Conservation (phyloP, 2,329 filamentous ascomycete species). For the Nigrograna mackinnonii region DNA sequence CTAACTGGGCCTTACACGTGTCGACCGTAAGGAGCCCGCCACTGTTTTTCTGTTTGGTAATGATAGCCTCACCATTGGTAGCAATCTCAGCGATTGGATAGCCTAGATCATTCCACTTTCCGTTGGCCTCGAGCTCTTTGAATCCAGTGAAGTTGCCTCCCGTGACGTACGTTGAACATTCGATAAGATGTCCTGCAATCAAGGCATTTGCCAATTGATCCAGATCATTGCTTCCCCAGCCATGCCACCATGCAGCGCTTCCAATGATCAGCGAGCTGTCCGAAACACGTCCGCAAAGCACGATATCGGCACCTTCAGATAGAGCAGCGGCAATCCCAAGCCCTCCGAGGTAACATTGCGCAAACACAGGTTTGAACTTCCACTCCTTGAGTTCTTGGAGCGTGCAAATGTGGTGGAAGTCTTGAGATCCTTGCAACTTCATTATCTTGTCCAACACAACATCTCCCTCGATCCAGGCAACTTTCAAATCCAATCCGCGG, state of each 20-base stretch:
- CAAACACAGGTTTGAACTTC: conserved; percentile 17
- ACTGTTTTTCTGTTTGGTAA: conserved; percentile 47
- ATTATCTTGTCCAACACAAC: conserved; percentile 26
- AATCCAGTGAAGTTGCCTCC: conserved; percentile 56
- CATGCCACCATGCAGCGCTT: conserved; percentile 56
- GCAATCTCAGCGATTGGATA: conserved; percentile 52
- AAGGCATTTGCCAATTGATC: conserved; percentile 50
- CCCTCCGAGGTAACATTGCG: conserved; percentile 11
- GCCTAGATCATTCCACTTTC: conserved; percentile 38
- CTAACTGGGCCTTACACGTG: conserved; percentile 27
- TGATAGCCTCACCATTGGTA: conserved; percentile 42
- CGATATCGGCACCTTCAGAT: conserved; percentile 28
- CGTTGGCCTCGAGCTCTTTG: conserved; percentile 32
- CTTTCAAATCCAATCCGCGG: conserved; percentile 11
- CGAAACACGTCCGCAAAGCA: conserved; percentile 32
- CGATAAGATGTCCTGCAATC: conserved; percentile 57
- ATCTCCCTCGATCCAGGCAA: conserved; percentile 45
- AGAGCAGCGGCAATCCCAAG: conserved; percentile 28
- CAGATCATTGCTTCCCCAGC: conserved; percentile 46
- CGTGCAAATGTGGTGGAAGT: background rate
- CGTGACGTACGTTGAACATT: conserved; percentile 56
- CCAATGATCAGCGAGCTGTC: conserved; percentile 49
- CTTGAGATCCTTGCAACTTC: conserved; percentile 8
- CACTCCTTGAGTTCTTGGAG: conserved; percentile 21
- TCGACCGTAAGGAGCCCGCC: conserved; percentile 15